phyloP scores from a whole-genome alignment of 2,329 filamentous ascomycete species.

The Cladorrhinum sp. region DNA sequence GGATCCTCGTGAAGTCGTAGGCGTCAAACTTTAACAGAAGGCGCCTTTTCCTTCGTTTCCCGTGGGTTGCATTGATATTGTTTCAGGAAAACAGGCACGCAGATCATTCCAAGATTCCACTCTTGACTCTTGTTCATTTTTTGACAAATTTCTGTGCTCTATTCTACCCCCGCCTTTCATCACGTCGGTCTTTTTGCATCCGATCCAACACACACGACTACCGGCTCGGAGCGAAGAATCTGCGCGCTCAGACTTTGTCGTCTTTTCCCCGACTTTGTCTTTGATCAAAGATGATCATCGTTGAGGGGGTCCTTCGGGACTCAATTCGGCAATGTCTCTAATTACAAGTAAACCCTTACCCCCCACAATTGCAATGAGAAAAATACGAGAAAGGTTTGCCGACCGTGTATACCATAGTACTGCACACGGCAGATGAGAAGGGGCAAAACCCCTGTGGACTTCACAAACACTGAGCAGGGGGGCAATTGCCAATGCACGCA shows the following conservation, averaged over 20 bases:
- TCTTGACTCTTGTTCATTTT: not conserved
- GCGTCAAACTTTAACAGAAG: not conserved
- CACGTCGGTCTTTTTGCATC: not conserved
- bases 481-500: not conserved
- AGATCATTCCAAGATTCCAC: not conserved
- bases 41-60: not conserved
- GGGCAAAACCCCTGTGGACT: not conserved
- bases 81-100: slow-evolving; percentile 8
- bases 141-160: too few species aligned
- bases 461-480: not conserved
- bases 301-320: too few species aligned
- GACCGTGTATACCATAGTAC: too few species aligned
- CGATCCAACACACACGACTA: not conserved
- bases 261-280: not conserved
- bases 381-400: too few species aligned
- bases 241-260: not conserved
- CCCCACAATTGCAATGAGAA: not conserved
- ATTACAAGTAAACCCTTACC: too few species aligned
- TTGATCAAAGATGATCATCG: too few species aligned
- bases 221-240: not conserved
- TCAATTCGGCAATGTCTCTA: too few species aligned
- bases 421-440: not conserved
- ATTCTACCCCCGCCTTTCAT: too few species aligned
- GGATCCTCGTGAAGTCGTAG: not conserved
- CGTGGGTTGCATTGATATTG: not conserved